Percentiles rank a stretch among this genome's conserved stretches.
Conservation (phyloP, 179 eudicot species). For the Carnegiea gigantea region DNA sequence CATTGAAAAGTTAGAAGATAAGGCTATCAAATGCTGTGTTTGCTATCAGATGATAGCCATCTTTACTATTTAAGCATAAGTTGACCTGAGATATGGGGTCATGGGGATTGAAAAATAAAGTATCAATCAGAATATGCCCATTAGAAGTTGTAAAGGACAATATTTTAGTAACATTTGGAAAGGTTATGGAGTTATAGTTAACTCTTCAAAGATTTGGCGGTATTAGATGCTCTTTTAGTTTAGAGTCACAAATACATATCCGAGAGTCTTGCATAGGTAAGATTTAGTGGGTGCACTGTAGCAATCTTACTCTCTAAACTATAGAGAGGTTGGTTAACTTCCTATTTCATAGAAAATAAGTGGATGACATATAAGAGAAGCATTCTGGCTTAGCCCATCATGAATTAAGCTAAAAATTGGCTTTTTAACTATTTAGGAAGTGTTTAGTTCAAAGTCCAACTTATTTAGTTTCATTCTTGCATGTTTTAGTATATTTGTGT, state of each 20-base stretch:
- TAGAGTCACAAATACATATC: no score
- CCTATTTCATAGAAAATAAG: not conserved
- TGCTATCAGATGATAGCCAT: not conserved
- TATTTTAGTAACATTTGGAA: not conserved
- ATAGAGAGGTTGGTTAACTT: not conserved
- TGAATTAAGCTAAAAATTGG: no score
- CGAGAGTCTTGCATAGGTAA: no score
- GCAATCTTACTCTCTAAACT: not conserved
- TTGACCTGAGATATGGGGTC: not conserved
- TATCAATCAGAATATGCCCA: not conserved
- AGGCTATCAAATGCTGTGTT: not conserved
- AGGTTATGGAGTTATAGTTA: not conserved
- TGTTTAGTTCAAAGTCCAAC: no score
- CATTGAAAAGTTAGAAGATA: not conserved
- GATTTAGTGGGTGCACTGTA: no score
- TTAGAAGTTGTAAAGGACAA: not conserved
- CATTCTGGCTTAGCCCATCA: no score
- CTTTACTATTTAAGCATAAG: not conserved
- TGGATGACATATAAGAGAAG: not conserved
- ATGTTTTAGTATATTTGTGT: no score
- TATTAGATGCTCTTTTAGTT: no score
- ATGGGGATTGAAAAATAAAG: not conserved
- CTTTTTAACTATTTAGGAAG: no score
- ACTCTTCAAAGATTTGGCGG: no score
- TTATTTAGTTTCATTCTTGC: not conserved